These are phyloP conservation scores for Phytophthora sp. DNA, from an alignment of 352 stramenopile species.

Conservation along the genomic window DNA sequence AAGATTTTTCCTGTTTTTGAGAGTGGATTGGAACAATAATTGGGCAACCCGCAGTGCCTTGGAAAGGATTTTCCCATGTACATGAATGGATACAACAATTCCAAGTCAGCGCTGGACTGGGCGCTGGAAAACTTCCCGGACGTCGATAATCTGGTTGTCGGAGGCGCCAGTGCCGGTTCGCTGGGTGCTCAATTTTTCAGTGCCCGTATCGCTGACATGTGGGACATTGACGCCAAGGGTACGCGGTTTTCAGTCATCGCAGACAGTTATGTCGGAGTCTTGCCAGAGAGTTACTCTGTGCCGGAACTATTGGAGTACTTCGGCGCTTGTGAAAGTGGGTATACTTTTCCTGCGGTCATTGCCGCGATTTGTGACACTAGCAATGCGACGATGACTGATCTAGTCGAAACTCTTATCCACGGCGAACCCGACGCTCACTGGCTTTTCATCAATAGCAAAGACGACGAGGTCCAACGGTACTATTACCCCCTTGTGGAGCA, in stretches of 20 bases:
- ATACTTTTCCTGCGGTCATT: no score
- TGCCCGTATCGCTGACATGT: constrained; percentile 45
- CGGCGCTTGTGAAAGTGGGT: no score
- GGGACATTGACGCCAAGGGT: constrained; percentile 45
- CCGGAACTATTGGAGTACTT: no score
- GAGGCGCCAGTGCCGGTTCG: constrained; percentile 54
- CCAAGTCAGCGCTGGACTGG: constrained; percentile 53
- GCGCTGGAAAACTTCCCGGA: constrained; percentile 56
- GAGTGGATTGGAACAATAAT: constrained; percentile 32
- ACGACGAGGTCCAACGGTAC: no score
- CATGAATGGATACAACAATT: constrained; percentile 66
- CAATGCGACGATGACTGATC: no score
- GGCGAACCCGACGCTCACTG: no score
- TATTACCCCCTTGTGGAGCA: no score
- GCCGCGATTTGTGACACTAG: no score
- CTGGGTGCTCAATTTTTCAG: constrained; percentile 50
- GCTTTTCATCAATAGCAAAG: no score
- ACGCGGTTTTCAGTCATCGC: constrained; percentile 50
- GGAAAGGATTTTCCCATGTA: constrained; percentile 46
- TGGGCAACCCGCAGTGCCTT: constrained; percentile 39
- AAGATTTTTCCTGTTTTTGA: constrained; percentile 17
- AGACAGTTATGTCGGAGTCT: constrained; percentile 52
- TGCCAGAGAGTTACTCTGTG: no score
- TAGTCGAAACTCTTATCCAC: no score
- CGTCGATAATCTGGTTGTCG: constrained; percentile 52